phyloP scores from a whole-genome alignment of 2,329 filamentous ascomycete species.

The Lasiodiplodia gonubiensis region DNA sequence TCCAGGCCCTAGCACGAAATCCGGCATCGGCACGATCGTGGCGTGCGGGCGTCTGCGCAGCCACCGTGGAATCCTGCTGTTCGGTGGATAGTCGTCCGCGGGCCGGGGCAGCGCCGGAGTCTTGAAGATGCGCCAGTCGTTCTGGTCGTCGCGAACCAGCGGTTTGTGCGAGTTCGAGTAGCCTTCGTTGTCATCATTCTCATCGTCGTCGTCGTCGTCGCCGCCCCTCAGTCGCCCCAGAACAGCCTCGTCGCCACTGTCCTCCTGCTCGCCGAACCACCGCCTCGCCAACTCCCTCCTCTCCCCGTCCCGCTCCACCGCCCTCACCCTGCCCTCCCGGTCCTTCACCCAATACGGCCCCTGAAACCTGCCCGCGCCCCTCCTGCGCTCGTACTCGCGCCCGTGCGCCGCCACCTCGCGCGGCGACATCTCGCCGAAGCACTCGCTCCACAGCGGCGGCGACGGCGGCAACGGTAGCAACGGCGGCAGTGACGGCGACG shows the following conservation, averaged over 20 bases:
- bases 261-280: background rate
- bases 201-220: background rate
- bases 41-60: background rate
- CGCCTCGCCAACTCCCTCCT: background rate
- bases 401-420: background rate
- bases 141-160: background rate
- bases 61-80: background rate
- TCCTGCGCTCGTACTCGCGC: background rate
- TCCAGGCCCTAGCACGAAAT: rapidly evolving
- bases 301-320: background rate
- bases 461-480: no score
- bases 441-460: background rate
- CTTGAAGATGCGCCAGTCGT: background rate
- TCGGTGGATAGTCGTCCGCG: background rate
- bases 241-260: background rate
- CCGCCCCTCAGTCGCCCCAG: background rate
- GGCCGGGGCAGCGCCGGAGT: background rate
- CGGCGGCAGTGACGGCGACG: no score
- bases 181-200: no score
- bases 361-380: background rate
- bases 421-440: background rate
- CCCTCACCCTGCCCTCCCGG: background rate
- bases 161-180: no score
- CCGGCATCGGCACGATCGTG: background rate
- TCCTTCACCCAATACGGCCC: background rate